Evolutionary conservation across 2,329 filamentous ascomycete species (phyloP).

Genomic region (Sphaerostilbella broomeana): DNA sequence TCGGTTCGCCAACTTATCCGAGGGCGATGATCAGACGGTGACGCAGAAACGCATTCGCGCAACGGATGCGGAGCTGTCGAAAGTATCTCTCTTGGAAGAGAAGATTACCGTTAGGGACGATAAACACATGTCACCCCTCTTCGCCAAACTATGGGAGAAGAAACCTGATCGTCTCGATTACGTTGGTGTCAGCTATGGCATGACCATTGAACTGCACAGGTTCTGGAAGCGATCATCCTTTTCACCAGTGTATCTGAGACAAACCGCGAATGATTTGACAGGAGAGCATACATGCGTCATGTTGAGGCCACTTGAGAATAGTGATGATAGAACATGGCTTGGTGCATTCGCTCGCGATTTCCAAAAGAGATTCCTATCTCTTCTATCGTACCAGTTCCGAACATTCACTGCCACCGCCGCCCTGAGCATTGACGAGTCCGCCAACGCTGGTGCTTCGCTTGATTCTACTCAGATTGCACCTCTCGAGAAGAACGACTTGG

Average conservation of each 20-base stretch:
- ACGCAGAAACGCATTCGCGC: constrained; percentile 67
- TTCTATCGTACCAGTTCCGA: constrained; percentile 90
- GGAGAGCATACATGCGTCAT: constrained; percentile 98
- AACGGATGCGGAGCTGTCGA: constrained; percentile 74
- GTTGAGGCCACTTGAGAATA: constrained; percentile 69
- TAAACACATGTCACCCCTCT: constrained; percentile 85
- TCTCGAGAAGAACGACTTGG: constrained; percentile 69
- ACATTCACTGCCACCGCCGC: constrained; percentile 71
- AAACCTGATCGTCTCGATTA: constrained; percentile 80
- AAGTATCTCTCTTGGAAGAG: constrained; percentile 71
- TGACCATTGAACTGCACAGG: constrained; percentile 80
- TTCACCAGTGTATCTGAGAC: constrained; percentile 83
- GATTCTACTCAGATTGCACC: constrained; percentile 45
- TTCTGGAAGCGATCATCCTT: constrained; percentile 94
- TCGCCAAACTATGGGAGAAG: constrained; percentile 79
- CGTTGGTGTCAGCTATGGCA: constrained; percentile 87
- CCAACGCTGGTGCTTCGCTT: constrained; percentile 62
- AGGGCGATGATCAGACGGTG: constrained; percentile 50
- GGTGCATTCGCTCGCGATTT: constrained; percentile 89
- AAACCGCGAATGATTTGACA: constrained; percentile 93
- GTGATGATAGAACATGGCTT: constrained; percentile 73
- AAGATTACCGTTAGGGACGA: constrained; percentile 88
- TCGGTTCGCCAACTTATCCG: constrained; percentile 78
- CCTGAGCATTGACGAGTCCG: constrained; percentile 81
- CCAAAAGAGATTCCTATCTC: constrained; percentile 82